These are phyloP conservation scores for Nicotiana undulata DNA, from an alignment of 257 asterid genomes.

Conservation along the genomic window DNA sequence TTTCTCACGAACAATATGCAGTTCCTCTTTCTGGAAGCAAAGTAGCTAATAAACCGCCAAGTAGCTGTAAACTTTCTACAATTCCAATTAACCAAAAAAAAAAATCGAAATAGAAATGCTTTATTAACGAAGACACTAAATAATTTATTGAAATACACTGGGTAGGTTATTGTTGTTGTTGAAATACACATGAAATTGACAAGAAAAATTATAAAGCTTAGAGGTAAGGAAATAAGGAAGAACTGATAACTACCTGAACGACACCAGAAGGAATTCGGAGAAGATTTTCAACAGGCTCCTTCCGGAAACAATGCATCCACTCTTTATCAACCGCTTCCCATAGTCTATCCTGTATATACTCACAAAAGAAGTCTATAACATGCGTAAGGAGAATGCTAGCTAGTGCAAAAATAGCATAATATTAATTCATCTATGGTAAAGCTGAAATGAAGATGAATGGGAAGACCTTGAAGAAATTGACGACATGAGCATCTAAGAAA, in stretches of 20 bases:
- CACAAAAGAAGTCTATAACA: not conserved
- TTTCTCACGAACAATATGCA: not conserved
- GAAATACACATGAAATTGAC: not conserved
- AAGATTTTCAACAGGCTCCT: conserved; percentile 51
- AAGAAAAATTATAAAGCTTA: not conserved
- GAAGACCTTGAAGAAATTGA: conserved; percentile 64
- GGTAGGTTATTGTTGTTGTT: not conserved
- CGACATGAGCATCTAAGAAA: conserved; percentile 66
- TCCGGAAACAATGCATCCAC: conserved; percentile 76
- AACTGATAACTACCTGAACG: conserved; percentile 14
- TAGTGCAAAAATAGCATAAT: not conserved
- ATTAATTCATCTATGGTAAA: not conserved
- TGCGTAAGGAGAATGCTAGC: not conserved
- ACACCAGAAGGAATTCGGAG: conserved; percentile 63
- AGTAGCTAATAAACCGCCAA: not conserved
- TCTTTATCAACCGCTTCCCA: conserved; percentile 80
- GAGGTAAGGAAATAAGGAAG: not conserved
- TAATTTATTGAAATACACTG: not conserved
- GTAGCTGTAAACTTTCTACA: not conserved
- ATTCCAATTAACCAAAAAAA: not conserved
- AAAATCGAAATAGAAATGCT: not conserved
- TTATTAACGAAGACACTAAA: not conserved
- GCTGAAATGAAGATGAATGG: not conserved
- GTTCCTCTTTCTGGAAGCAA: not conserved
- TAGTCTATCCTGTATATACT: conserved; percentile 48